phyloP scores from a whole-genome alignment of 139 green algal genomes.

The Tetraselmis chui region DNA sequence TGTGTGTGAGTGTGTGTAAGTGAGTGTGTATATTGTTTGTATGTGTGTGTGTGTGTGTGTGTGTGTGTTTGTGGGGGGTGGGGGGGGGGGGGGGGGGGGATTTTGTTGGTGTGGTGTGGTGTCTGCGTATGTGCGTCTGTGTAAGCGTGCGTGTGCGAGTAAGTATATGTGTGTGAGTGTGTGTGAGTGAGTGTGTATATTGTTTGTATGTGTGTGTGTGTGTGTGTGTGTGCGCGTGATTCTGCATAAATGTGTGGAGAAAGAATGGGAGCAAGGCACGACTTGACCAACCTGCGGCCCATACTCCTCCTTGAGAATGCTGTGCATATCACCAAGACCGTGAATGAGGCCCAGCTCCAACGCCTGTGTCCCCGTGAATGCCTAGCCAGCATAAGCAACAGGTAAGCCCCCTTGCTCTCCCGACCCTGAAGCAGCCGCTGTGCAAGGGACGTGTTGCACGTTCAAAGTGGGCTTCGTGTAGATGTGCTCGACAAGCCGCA shows the following conservation, averaged over 20 bases:
- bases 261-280: neutral
- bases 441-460: too few relatives aligned
- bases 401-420: too few relatives aligned
- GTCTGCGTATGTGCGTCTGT: neutral
- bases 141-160: neutral
- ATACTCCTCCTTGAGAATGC: neutral
- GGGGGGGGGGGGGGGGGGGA: too few relatives aligned
- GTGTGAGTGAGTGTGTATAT: neutral
- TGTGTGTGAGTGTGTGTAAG: too few relatives aligned
- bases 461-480: too few relatives aligned
- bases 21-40: too few relatives aligned
- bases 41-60: too few relatives aligned
- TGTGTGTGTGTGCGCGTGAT: neutral
- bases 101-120: neutral
- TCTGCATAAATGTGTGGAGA: neutral
- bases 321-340: conserved; percentile 18
- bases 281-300: neutral
- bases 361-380: conserved; percentile 30
- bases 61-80: too few relatives aligned
- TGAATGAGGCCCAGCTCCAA: conserved; percentile 32
- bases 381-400: too few relatives aligned
- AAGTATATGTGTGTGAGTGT: neutral
- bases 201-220: neutral
- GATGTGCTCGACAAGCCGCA: too few relatives aligned
- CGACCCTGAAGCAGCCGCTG: too few relatives aligned